Evolutionary conservation across 768 basidiomycete species (phyloP), one percentile per base, ranked within the genome.

Genomic region (Macrolepiota fuliginosa): DNA sequence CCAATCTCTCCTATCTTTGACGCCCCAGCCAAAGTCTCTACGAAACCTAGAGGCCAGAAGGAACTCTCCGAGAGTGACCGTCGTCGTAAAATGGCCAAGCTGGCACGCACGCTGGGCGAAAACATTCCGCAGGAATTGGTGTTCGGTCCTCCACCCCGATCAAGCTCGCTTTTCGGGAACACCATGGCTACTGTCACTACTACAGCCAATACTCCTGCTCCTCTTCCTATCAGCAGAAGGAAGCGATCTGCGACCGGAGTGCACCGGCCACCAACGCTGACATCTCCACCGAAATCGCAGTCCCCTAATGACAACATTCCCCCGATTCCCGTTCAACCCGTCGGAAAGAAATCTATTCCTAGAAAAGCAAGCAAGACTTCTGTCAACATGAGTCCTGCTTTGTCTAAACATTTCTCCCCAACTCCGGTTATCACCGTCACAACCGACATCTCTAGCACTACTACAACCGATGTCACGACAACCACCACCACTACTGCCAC

Each of bases 61-160:
- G 55, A 49, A 17, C 55, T 71, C 24, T 67, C 70, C 22, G 70
- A 71, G 29, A 63, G 65, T 35, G 70, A 72, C 56, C 65, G 79
- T 19, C 69, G 84, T 47, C 76, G 74, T 64, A 82, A 81, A 64
- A 78, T 87, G 79, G 84, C 82, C 5, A 87, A 87, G 70, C 76
- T 88, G 36, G 69, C 76, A 1, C 79, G 84, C 46, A 83, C 83
- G 24, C 74, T 88, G 6, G 86, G 86, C 36, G 85, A 86, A 71
- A 81, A 79, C 62, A 74, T 88, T 40, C 86, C 86, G 15, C 69
- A 78, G 2, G 84, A 85, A 66, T 78, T 87, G 25, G 79, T 88
- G 2, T 77, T 77, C 54, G 68, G 67, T 22, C 24, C 63, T 13
- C 57, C 51, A 11, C 57, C 46, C 25, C 46, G 57, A 25, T 49